Conservation (phyloP, 1,284 basidiomycete species). For the Athelia sp. region DNA sequence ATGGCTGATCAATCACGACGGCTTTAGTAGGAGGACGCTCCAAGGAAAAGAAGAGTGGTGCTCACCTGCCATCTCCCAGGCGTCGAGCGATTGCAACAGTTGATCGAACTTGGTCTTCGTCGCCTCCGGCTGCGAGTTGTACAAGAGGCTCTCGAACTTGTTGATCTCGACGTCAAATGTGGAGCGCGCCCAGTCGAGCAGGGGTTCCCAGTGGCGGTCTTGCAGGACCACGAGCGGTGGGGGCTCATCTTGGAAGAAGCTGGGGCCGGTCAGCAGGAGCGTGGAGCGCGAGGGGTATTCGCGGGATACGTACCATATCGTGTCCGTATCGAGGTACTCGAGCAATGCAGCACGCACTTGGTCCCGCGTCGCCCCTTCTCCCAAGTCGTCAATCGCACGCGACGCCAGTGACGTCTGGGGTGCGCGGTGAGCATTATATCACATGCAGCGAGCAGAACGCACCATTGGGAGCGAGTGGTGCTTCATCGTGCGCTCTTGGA, state of each 20-base stretch:
- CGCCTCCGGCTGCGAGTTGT: slow-evolving; percentile 62
- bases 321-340: slow-evolving; percentile 92
- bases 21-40: not conserved
- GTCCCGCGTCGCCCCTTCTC: slow-evolving; percentile 48
- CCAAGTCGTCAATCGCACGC: slow-evolving; percentile 82
- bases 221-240: slow-evolving; percentile 77
- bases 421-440: slow-evolving; percentile 1
- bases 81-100: slow-evolving; percentile 61
- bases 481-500: slow-evolving; percentile 83
- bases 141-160: slow-evolving; percentile 65
- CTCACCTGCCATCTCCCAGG: slow-evolving; percentile 84
- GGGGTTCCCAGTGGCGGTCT: slow-evolving; percentile 84
- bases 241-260: slow-evolving; percentile 83
- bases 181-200: slow-evolving; percentile 74
- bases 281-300: not conserved
- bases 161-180: slow-evolving; percentile 65
- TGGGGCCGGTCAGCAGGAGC: slow-evolving; percentile 22
- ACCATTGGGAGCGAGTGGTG: slow-evolving; percentile 92
- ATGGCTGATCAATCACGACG: slow-evolving; percentile 56
- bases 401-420: slow-evolving; percentile 85
- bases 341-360: slow-evolving; percentile 74
- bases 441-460: slow-evolving; percentile 19
- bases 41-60: not conserved
- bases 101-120: slow-evolving; percentile 58
- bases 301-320: slow-evolving; percentile 68